A percentile compares a stretch with the other conserved stretches of the same genome.
Evolutionary conservation across 768 basidiomycete species (phyloP).

Genomic region (Podaxis pistillaris): DNA sequence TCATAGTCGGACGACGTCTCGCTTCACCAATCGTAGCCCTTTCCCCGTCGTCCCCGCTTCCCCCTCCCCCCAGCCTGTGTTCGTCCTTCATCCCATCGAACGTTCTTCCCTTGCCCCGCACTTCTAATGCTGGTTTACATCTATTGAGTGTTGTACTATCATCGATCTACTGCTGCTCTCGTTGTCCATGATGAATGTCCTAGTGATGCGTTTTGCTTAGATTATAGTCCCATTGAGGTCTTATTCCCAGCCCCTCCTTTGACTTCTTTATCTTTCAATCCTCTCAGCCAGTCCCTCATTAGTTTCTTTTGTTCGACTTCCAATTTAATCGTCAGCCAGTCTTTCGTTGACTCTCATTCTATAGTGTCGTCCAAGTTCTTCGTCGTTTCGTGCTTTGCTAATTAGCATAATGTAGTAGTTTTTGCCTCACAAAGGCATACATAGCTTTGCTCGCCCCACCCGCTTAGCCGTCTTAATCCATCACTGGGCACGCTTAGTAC

Average conservation of each 20-base stretch:
- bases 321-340: not conserved
- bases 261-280: not conserved
- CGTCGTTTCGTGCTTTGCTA: not conserved
- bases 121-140: not conserved
- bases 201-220: not conserved
- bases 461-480: conserved; percentile 55
- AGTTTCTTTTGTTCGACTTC: not conserved
- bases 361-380: not conserved
- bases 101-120: not conserved
- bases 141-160: conserved; percentile 13
- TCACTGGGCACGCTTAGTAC: conserved; percentile 27
- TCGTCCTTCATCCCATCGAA: no score
- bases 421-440: conserved; percentile 27
- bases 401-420: not conserved
- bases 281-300: not conserved
- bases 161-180: conserved; percentile 11
- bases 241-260: conserved; percentile 1
- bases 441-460: conserved; percentile 75
- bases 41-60: not conserved
- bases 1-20: conserved; percentile 1
- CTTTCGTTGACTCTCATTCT: not conserved
- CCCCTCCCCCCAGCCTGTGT: not conserved
- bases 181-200: conserved; percentile 6
- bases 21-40: not conserved
- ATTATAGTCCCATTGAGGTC: conserved; percentile 4